Evolutionary conservation across 1,284 basidiomycete genomes (phyloP).

Genomic region (Moesziomyces antarcticus): DNA sequence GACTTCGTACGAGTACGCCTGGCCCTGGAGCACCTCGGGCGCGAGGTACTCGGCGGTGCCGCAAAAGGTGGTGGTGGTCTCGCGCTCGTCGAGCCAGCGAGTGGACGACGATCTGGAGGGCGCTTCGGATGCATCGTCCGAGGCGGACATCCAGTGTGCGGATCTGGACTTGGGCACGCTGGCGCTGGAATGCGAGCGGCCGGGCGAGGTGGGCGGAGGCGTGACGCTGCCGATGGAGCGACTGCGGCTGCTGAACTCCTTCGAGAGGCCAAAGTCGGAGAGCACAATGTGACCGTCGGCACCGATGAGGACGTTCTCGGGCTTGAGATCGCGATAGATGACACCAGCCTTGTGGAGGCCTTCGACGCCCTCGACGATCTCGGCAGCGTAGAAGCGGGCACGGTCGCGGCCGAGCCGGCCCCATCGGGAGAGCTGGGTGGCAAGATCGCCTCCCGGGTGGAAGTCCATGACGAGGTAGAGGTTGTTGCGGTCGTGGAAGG

Average conservation of each 20-base stretch:
- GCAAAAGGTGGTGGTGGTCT: constrained; percentile 98
- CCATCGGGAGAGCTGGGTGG: constrained; percentile 82
- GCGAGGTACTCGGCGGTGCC: constrained; percentile 99
- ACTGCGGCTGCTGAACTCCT: constrained; percentile 77
- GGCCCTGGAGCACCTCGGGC: constrained; percentile 96
- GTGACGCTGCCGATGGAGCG: constrained; percentile 76
- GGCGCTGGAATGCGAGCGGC: constrained; percentile 52
- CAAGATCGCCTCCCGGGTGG: constrained; percentile 98
- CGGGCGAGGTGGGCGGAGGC: constrained; percentile 77
- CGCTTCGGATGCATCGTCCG: constrained; percentile 51
- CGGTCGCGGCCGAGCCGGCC: constrained; percentile 92
- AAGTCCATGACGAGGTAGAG: constrained; percentile 72
- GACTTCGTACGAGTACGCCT: constrained; percentile 96
- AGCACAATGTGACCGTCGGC: constrained; percentile 99
- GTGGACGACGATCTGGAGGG: constrained; percentile 70
- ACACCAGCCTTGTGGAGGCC: constrained; percentile 99
- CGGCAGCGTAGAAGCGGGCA: constrained; percentile 96
- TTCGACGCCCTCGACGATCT: constrained; percentile 96
- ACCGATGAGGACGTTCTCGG: constrained; percentile 98
- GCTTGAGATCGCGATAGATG: constrained; percentile 98
- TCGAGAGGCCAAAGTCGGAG: constrained; percentile 98
- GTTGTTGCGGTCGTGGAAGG: constrained; percentile 67
- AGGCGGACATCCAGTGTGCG: constrained; percentile 93
- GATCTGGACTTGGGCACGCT: constrained; percentile 77
- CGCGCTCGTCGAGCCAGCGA: constrained; percentile 94